Evolutionary conservation across 1,139 yeast species (phyloP), one percentile per base, ranked within the genome.

Genomic region (Nakaseomyces sp.): DNA sequence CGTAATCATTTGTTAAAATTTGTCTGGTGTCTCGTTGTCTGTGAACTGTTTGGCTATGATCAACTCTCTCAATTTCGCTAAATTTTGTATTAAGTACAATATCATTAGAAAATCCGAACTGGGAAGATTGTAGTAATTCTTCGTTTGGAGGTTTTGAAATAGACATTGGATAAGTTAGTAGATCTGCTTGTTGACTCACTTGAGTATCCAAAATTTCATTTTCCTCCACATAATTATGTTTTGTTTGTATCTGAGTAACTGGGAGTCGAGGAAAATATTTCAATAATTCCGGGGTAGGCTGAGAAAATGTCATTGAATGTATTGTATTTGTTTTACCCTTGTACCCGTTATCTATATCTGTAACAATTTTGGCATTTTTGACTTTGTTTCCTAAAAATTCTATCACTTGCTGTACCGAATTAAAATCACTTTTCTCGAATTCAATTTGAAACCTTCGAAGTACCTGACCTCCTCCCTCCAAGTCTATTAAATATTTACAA

Each of bases 401-500:
- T 22, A 40, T 18, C 8, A 26, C 24, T 10, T 24, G 19, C 5
- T 19, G 10, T 10, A 32, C 16, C 8, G 19, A 9, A 26, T 32
- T 32, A 22, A 18, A 29, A n/a, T 22, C 22, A n/a, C 10, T 7
- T 6, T 19, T 36, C 15, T 22, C 20, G 16, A 25, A 29, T 7
- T 35, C 25, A 4, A 43, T 17, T 38, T 40, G 39, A 26, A 26
- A 37, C 13, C 39, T 25, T 12, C 25, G 40, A 37, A 39, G 17
- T 8, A 31, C 20, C 24, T 16, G 33, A 3, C 10, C 13, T 13
- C 28, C 28, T 5, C 16, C 20, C 24, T 6, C 6, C 3, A 22
- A 24, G 12, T 29, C 28, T 5, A 43, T 18, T 6, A 43, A 29
- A 12, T 31, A 45, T 15, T 42, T 42, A 17, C 37, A 37, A 13